These are phyloP conservation scores for Abelmoschus esculentus DNA, from an alignment of 345 rosid genomes.

Conservation along the genomic window DNA sequence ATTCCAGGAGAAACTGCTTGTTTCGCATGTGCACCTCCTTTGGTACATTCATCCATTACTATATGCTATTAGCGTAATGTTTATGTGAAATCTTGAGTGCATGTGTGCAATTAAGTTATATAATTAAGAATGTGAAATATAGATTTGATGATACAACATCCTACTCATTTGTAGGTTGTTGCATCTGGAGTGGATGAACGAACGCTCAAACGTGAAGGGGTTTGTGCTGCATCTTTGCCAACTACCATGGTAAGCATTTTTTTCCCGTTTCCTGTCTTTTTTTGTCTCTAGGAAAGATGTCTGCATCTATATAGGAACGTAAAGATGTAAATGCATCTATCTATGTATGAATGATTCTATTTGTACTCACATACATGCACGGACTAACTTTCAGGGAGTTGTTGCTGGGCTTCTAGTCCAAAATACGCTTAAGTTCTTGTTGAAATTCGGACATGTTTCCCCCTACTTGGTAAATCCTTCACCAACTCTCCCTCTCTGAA, in stretches of 20 bases:
- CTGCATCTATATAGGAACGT: background rate
- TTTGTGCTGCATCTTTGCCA: constrained; percentile 94
- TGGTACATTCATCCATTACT: constrained; percentile 40
- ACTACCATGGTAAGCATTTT: constrained; percentile 64
- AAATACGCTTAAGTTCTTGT: constrained; percentile 72
- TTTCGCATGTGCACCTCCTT: constrained; percentile 97
- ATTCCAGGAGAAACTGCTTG: constrained; percentile 97
- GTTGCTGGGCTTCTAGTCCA: constrained; percentile 91
- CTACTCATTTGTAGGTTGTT: constrained; percentile 50
- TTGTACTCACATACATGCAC: background rate
- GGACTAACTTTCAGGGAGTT: constrained; percentile 57
- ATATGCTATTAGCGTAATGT: background rate
- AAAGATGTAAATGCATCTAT: background rate
- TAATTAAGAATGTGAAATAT: constrained; percentile 6
- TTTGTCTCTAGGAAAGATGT: background rate
- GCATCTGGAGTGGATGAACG: constrained; percentile 97
- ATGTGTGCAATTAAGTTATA: background rate
- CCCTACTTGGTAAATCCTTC: constrained; percentile 65
- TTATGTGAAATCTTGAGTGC: background rate
- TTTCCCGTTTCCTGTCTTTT: background rate
- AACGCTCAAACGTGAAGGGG: constrained; percentile 91
- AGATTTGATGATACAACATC: background rate
- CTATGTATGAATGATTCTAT: background rate
- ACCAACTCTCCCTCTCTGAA: background rate
- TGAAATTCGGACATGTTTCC: constrained; percentile 79